Evolutionary conservation across 805 yeast species (phyloP).

Genomic region (Monosporozyma aquatica): DNA sequence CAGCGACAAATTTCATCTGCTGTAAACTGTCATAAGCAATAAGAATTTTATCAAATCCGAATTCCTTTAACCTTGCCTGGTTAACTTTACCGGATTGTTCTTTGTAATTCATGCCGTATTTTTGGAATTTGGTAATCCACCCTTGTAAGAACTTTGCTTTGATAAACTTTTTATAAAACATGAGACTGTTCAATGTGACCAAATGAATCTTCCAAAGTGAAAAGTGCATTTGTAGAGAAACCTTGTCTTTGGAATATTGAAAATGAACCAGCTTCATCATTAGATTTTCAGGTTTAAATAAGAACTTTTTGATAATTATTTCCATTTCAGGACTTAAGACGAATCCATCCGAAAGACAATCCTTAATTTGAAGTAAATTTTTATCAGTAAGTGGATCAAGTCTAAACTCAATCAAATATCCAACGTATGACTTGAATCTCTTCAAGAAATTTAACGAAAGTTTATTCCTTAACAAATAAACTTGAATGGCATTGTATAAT

Average conservation of each 20-base stretch:
- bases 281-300: slow-evolving; percentile 20
- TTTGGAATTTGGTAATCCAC: slow-evolving; percentile 3
- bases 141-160: slow-evolving; percentile 4
- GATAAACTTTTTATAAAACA: slow-evolving; percentile 7
- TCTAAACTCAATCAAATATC: slow-evolving; percentile 11
- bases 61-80: slow-evolving; percentile 12
- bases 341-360: slow-evolving; percentile 16
- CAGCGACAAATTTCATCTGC: slow-evolving; percentile 17
- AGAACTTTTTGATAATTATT: slow-evolving; percentile 12
- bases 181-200: not conserved
- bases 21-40: slow-evolving; percentile 9
- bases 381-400: slow-evolving; percentile 19
- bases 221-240: slow-evolving; percentile 8
- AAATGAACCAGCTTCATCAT: slow-evolving; percentile 18
- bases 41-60: slow-evolving; percentile 10
- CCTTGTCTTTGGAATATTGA: slow-evolving; percentile 10
- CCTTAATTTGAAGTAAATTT: slow-evolving; percentile 14
- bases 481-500: slow-evolving; percentile 21
- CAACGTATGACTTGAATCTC: slow-evolving; percentile 17
- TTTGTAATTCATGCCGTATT: not conserved
- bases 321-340: slow-evolving; percentile 14
- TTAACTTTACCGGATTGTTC: slow-evolving; percentile 8
- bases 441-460: slow-evolving; percentile 22
- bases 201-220: slow-evolving; percentile 13
- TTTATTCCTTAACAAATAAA: slow-evolving; percentile 17